These are phyloP conservation scores for Colletotrichum theobromicola DNA, from an alignment of 2,329 filamentous ascomycete genomes.

Conservation along the genomic window DNA sequence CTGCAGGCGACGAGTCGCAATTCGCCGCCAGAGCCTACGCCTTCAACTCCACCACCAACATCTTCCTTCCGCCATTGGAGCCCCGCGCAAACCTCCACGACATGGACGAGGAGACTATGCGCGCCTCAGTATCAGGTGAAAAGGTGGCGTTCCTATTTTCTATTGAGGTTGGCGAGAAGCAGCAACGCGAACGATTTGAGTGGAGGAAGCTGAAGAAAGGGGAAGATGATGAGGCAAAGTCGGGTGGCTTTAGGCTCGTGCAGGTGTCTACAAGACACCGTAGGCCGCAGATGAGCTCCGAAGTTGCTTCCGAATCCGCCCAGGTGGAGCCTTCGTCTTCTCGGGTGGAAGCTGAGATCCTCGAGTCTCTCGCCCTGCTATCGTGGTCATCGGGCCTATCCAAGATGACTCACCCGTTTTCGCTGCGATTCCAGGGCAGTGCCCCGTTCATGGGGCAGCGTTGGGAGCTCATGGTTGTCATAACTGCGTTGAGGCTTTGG, in stretches of 20 bases:
- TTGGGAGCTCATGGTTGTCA: not conserved
- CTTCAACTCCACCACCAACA: not conserved
- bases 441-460: rapidly evolving
- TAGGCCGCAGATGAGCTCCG: not conserved
- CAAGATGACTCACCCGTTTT: not conserved
- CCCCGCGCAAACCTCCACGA: not conserved
- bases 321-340: rapidly evolving
- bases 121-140: rapidly evolving
- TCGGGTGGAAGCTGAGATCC: rapidly evolving
- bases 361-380: not conserved
- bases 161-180: not conserved
- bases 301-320: not conserved
- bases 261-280: rapidly evolving
- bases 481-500: not conserved
- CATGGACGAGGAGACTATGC: not conserved
- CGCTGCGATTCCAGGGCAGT: not conserved
- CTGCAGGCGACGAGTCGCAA: not conserved
- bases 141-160: not conserved
- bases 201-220: not conserved
- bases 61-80: not conserved
- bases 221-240: not conserved
- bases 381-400: not conserved
- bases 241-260: not conserved
- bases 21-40: rapidly evolving
- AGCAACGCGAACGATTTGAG: not conserved